Evolutionary conservation across 2,329 filamentous ascomycete genomes (phyloP).

Genomic region (Dactylellina parvicollis): DNA sequence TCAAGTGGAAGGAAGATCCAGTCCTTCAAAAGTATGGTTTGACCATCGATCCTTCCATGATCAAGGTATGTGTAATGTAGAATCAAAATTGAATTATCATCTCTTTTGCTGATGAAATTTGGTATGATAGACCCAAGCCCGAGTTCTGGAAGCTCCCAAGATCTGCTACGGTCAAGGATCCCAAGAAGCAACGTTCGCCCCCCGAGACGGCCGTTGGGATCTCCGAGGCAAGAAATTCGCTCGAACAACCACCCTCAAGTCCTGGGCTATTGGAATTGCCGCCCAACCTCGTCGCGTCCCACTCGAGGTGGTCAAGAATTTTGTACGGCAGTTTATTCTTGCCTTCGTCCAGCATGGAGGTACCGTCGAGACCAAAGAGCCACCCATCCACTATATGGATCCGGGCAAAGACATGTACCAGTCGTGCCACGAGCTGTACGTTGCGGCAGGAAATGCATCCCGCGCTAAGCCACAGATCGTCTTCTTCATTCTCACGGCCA

Average conservation of each 20-base stretch:
- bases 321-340: constrained; percentile 71
- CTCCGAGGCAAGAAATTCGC: constrained; percentile 83
- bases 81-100: constrained; percentile 55
- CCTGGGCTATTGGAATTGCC: constrained; percentile 76
- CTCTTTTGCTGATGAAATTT: constrained; percentile 14
- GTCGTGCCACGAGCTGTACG: constrained; percentile 69
- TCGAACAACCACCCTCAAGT: constrained; percentile 71
- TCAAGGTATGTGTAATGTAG: constrained; percentile 62
- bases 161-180: constrained; percentile 70
- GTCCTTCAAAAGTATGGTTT: constrained; percentile 79
- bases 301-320: constrained; percentile 64
- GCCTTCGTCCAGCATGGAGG: constrained; percentile 73
- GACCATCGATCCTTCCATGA: constrained; percentile 72
- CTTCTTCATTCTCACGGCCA: constrained; percentile 78
- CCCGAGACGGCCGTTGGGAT: constrained; percentile 80
- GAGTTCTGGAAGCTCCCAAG: constrained; percentile 75
- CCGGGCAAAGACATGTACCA: constrained; percentile 64
- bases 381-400: constrained; percentile 63
- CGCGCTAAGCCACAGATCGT: constrained; percentile 76
- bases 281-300: constrained; percentile 66
- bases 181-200: constrained; percentile 53
- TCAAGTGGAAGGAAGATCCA: constrained; percentile 75
- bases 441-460: constrained; percentile 67
- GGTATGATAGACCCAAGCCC: constrained; percentile 69
- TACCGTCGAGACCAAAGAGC: constrained; percentile 64